Evolutionary conservation across 805 yeast genomes (phyloP).

Genomic region (Candida piceae): DNA sequence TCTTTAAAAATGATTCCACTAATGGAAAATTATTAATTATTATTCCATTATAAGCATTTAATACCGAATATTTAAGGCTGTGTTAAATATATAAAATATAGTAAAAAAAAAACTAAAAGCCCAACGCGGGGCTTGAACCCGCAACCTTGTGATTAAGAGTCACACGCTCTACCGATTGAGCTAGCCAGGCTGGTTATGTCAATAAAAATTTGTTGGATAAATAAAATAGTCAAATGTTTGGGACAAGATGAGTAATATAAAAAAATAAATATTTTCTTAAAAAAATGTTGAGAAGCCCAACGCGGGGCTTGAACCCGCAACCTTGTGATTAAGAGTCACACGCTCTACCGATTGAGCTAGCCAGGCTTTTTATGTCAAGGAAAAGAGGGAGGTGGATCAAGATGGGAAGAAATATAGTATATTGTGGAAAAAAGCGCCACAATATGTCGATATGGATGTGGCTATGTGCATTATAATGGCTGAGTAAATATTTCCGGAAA

Average conservation of each 20-base stretch:
- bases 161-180: constrained; percentile 12
- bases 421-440: too few relatives aligned
- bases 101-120: constrained; percentile 1
- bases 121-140: constrained; percentile 11
- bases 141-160: constrained; percentile 10
- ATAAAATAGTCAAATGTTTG: too few relatives aligned
- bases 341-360: constrained; percentile 4
- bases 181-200: constrained; percentile 10
- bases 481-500: too few relatives aligned
- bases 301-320: constrained; percentile 4
- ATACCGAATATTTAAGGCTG: background rate
- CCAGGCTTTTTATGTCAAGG: background rate
- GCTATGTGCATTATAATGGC: too few relatives aligned
- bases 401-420: too few relatives aligned
- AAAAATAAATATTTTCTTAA: background rate
- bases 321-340: constrained; percentile 4
- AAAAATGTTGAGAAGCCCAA: background rate
- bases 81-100: background rate
- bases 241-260: background rate
- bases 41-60: background rate
- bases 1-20: background rate
- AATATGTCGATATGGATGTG: too few relatives aligned
- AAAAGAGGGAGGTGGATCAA: too few relatives aligned
- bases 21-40: background rate
- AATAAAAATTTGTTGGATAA: too few relatives aligned